Evolutionary conservation across 192 early-diverging fungal species (phyloP), one percentile per base, ranked within the genome.

Genomic region (Haplosporangium gracile): DNA sequence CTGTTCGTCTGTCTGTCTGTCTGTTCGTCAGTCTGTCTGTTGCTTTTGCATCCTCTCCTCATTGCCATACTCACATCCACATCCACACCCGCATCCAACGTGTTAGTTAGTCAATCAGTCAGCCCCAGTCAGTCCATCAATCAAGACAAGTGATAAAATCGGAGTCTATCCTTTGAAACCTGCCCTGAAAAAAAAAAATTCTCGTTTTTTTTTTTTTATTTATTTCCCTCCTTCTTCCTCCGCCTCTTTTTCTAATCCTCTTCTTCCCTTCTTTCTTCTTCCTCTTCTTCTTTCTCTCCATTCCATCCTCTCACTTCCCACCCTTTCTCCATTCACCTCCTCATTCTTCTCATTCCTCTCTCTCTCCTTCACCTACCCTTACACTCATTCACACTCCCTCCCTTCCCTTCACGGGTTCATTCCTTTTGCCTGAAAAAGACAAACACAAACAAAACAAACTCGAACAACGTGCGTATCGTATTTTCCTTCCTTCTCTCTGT

Each of bases 141-240:
- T 45, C 43, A 51, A 51, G 20, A 22, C 15, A 51, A 51, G 16
- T 51, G 49, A 51, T 51, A 51, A 22, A 26, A 43, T 47, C 26
- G 72, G 26, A 45, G 26, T 73, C 18, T 34, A 9, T 42, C 24
- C 42, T 47, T 18, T 72, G 42, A 29, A 22, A 26, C 39, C 36
- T 72, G 32, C 71, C 39, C 72, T 53, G 34, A 36, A 72, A 45
- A 36, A 45, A n/a, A 36, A 32, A 69, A 34, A 70, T 18, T 45
- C 43, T 15, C 11, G 2, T 45, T 68, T 51, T 40, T 70, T 49
- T 42, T 76, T n/a, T 76, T 68, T 76, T 70, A 24, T 69, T n/a
- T n/a, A n/a, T n/a, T n/a, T 36, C 36, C 36, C 65, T 71, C 53
- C 70, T 78, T 51, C 60, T 2, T 55, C 45, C 11, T 40, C 26